These are phyloP conservation scores for Ganoderma lingzhi DNA, from an alignment of 1,284 basidiomycete genomes.

Conservation along the genomic window DNA sequence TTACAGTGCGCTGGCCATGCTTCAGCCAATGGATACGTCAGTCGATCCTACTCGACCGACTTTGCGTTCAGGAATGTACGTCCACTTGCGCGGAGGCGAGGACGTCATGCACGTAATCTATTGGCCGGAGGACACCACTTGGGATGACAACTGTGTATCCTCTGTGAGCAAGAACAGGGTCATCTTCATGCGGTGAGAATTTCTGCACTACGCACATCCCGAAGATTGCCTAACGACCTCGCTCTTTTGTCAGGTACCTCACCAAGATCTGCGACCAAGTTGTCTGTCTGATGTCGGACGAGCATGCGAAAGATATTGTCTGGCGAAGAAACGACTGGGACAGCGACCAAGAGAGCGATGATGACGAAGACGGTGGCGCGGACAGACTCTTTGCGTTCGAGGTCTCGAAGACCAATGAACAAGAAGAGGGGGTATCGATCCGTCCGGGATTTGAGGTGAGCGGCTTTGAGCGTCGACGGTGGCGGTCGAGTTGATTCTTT, in stretches of 20 bases:
- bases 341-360: conserved; percentile 26
- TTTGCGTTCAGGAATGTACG: conserved; percentile 61
- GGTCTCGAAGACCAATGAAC: conserved; percentile 63
- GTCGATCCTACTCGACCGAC: conserved; percentile 34
- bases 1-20: conserved; percentile 3
- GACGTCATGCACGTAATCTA: conserved; percentile 56
- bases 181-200: conserved; percentile 62
- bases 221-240: not conserved
- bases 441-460: conserved; percentile 53
- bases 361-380: conserved; percentile 44
- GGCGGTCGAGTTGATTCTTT: too few species aligned
- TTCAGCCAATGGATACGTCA: conserved; percentile 6
- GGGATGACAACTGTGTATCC: conserved; percentile 57
- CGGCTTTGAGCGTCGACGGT: not conserved
- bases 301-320: conserved; percentile 51
- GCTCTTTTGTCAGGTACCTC: conserved; percentile 51
- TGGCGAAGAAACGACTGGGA: conserved; percentile 47
- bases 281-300: conserved; percentile 54
- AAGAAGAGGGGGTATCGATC: conserved; percentile 58
- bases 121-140: conserved; percentile 69
- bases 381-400: conserved; percentile 62
- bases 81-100: conserved; percentile 29
- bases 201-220: not conserved
- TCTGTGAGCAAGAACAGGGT: conserved; percentile 59
- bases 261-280: conserved; percentile 64